A percentile compares a stretch with the other conserved stretches of the same genome.
phyloP scores from a whole-genome alignment of 495 filamentous ascomycete species.

The Friedmanniomyces endolithicus region DNA sequence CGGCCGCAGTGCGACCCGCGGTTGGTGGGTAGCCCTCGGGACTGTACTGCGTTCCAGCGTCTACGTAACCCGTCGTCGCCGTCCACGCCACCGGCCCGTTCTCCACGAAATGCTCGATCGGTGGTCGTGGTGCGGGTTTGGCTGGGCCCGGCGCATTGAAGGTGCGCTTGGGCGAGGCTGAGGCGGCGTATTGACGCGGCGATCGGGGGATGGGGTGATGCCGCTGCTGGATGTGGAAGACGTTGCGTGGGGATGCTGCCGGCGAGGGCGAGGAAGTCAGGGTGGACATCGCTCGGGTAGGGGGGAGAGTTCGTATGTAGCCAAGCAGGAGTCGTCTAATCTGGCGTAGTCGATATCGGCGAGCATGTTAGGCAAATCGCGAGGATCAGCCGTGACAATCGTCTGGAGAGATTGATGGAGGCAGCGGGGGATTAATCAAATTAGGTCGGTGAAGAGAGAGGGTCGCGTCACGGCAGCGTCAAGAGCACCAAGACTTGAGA shows the following conservation, averaged over 20 bases:
- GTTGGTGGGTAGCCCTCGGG: slow-evolving; percentile 29
- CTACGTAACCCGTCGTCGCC: slow-evolving; percentile 10
- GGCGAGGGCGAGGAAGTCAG: slow-evolving; percentile 16
- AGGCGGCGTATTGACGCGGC: neutral
- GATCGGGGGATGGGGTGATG: neutral
- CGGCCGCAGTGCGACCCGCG: neutral
- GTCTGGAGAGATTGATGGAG: neutral
- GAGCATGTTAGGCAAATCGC: slow-evolving; percentile 1
- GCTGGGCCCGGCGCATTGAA: slow-evolving; percentile 11
- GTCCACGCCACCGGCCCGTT: neutral
- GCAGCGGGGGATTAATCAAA: neutral
- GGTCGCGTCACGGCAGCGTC: too few species aligned
- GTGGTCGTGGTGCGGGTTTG: neutral
- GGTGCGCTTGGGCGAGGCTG: slow-evolving; percentile 6
- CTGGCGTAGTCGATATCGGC: neutral
- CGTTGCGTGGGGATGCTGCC: slow-evolving; percentile 9
- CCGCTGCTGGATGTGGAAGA: slow-evolving; percentile 10
- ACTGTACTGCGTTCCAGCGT: slow-evolving; percentile 31
- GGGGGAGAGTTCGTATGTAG: neutral
- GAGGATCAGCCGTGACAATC: neutral
- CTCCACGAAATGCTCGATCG: neutral
- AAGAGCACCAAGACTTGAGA: too few species aligned
- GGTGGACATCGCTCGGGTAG: slow-evolving; percentile 7
- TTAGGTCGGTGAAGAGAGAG: too few species aligned
- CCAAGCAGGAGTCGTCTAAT: neutral